phyloP scores from a whole-genome alignment of 2,329 filamentous ascomycete species.

The Eurotiales sp. region DNA sequence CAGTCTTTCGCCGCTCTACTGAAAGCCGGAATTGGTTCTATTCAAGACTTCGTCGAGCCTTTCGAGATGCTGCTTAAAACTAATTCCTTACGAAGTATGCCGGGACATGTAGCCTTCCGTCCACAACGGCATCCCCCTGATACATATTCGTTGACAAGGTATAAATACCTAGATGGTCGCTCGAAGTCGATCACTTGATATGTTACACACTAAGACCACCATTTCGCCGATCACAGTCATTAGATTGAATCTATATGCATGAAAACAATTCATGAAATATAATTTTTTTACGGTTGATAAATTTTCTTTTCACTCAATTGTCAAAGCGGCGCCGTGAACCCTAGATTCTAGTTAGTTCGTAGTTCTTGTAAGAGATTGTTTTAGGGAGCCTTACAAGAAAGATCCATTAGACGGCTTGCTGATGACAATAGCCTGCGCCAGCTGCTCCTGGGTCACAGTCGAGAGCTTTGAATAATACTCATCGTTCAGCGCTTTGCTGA shows the following conservation, averaged over 20 bases:
- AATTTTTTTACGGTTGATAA: background rate
- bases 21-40: too few relatives aligned
- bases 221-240: too few relatives aligned
- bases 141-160: too few relatives aligned
- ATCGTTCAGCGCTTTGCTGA: constrained; percentile 71
- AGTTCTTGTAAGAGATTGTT: background rate
- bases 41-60: too few relatives aligned
- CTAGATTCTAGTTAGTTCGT: constrained; percentile 8
- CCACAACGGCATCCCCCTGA: too few relatives aligned
- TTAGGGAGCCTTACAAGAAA: constrained; percentile 33
- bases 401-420: constrained; percentile 64
- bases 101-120: too few relatives aligned
- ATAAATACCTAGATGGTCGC: too few relatives aligned
- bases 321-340: constrained; percentile 14
- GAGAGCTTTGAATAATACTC: constrained; percentile 76
- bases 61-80: too few relatives aligned
- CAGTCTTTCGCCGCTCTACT: too few relatives aligned
- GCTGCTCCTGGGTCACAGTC: constrained; percentile 66
- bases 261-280: background rate
- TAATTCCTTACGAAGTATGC: too few relatives aligned
- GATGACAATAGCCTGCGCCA: constrained; percentile 76
- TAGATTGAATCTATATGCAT: constrained; percentile 2
- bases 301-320: constrained; percentile 3
- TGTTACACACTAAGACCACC: too few relatives aligned
- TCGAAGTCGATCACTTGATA: too few relatives aligned